These are phyloP conservation scores for Henckelia pumila DNA, from an alignment of 257 asterid genomes.

Conservation along the genomic window DNA sequence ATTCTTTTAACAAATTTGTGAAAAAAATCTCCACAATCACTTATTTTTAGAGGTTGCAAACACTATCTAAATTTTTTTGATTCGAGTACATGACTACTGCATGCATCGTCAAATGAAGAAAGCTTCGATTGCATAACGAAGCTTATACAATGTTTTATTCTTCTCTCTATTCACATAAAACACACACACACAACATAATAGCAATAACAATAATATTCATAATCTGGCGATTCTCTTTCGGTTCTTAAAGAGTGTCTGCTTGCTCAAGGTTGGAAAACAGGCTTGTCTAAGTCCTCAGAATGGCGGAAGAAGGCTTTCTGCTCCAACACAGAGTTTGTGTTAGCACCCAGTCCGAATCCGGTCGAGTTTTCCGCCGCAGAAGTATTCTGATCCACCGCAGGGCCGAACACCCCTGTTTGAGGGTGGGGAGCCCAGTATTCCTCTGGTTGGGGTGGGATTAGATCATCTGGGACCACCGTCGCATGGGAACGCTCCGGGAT, in stretches of 20 bases:
- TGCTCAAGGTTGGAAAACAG: constrained; percentile 37
- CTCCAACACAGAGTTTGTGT: constrained; percentile 61
- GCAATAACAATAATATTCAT: not conserved
- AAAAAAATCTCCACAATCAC: too few species aligned
- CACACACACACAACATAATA: not conserved
- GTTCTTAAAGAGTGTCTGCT: not conserved
- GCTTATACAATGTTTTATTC: too few species aligned
- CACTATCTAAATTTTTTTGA: too few species aligned
- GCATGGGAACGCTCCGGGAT: constrained; percentile 23
- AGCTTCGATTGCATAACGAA: too few species aligned
- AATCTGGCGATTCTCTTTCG: too few species aligned
- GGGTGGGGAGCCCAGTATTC: constrained; percentile 88
- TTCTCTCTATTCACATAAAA: too few species aligned
- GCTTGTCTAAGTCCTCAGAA: constrained; percentile 82
- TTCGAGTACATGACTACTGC: too few species aligned
- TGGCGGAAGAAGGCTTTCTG: constrained; percentile 83
- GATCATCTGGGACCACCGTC: constrained; percentile 56
- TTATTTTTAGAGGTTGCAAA: too few species aligned
- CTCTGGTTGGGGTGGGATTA: constrained; percentile 43
- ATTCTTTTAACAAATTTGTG: too few species aligned
- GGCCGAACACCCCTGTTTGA: constrained; percentile 81
- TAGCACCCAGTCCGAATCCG: constrained; percentile 20
- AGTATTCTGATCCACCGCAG: constrained; percentile 42
- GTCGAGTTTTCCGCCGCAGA: constrained; percentile 20
- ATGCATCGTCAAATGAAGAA: too few species aligned